phyloP scores from a whole-genome alignment of 768 basidiomycete species.

The Xanthoconium purpureum region DNA sequence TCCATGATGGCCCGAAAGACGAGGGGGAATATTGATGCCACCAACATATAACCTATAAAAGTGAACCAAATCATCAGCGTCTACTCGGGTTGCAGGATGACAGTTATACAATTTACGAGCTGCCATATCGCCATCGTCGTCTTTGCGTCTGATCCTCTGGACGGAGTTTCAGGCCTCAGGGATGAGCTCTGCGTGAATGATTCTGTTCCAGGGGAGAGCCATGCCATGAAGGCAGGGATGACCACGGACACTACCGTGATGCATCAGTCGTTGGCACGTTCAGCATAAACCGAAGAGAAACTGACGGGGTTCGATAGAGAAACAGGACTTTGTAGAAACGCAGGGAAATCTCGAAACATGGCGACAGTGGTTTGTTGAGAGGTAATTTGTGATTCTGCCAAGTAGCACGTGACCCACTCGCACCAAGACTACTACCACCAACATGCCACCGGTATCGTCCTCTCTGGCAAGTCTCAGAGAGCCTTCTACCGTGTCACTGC shows the following conservation, averaged over 20 bases:
- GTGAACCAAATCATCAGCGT: not conserved
- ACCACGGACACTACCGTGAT: constrained; percentile 44
- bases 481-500: not conserved
- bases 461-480: constrained; percentile 18
- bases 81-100: not conserved
- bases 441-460: constrained; percentile 29
- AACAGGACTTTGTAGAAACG: constrained; percentile 40
- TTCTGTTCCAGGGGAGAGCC: constrained; percentile 55
- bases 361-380: too few species aligned
- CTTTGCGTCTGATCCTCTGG: constrained; percentile 41
- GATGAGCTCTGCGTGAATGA: constrained; percentile 69
- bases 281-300: constrained; percentile 3
- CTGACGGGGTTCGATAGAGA: constrained; percentile 55
- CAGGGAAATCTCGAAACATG: constrained; percentile 42
- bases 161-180: constrained; percentile 37
- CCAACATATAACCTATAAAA: constrained; percentile 53
- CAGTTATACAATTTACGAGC: constrained; percentile 56
- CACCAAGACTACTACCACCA: not conserved
- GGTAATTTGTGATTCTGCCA: constrained; percentile 5
- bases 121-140: constrained; percentile 66
- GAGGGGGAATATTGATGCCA: constrained; percentile 62
- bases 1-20: constrained; percentile 68
- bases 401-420: constrained; percentile 16
- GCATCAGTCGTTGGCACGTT: constrained; percentile 14
- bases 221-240: constrained; percentile 44